Base-by-base conservation (phyloP, 441 rosid species). In the Geranium incanum region DNA sequence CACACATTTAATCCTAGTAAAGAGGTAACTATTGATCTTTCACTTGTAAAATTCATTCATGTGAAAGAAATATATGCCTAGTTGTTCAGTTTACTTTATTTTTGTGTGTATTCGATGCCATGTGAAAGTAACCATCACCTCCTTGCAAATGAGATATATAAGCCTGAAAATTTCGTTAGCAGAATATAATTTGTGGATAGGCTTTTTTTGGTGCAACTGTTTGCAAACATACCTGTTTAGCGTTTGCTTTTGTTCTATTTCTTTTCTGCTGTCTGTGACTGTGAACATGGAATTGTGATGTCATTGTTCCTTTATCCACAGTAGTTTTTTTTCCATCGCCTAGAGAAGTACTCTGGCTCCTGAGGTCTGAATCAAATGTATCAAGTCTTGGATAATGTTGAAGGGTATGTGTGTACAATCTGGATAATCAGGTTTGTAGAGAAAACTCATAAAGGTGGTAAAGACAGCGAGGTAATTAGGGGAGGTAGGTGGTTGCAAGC, bases 1-100 rank as follows among this genome's bases (percentile, higher is more conserved):
- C 23, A 68, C 62, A 68, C 36, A 71, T 67, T 70, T 74, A 71
- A 66, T 74, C 70, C 67, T 67, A 71, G 68, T 48, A 12, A 48
- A 64, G 71, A 68, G 36, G 43, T 18, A 33, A 21, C 36, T 52
- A 9, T 66, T 76, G 45, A 18, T 76, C 21, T 3, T 28, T 66
- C 21, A 57, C 68, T 45, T 39, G 72, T 72, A 76, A 71, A 63
- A 62, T 36, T 64, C 65, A 69, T 71, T 57, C 45, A 15, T 9
- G 43, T 50, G 60, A 45, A 50, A 48, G 72, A 75, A 57, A 28
- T 50, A 55, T 68, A 5, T 6, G 33, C 64, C 64, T 59, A 59
- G 6, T 19, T 59, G 33, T 59, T 59, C 33, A 7, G 64, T 8
- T 59, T 59, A 6, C 12, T 59, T 59, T 59, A 2, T 59, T 5